Conservation (phyloP, 345 rosid species). For the Salix arbutifolia region DNA sequence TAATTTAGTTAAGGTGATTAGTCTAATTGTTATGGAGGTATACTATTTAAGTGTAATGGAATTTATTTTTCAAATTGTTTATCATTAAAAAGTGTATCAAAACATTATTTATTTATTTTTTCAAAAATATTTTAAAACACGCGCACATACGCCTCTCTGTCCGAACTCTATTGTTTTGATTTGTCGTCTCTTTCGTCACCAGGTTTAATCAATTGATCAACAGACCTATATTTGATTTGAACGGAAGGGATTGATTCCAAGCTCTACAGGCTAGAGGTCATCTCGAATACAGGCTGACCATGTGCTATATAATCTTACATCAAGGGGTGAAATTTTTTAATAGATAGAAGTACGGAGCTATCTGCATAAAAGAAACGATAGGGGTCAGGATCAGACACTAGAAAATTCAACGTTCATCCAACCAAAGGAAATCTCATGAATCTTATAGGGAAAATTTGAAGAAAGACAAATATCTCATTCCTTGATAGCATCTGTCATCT, state of each 20-base stretch:
- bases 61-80: too few species aligned
- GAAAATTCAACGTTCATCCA: not conserved
- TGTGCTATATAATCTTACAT: too few species aligned
- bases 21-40: too few species aligned
- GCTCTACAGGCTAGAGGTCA: not conserved
- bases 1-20: too few species aligned
- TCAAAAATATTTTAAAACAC: too few species aligned
- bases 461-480: not conserved
- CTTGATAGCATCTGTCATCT: not conserved
- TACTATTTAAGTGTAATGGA: too few species aligned
- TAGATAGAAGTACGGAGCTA: too few species aligned
- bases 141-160: not conserved
- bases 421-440: not conserved
- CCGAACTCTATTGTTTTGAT: not conserved
- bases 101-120: too few species aligned
- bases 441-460: not conserved
- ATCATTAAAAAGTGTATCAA: too few species aligned
- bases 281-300: not conserved
- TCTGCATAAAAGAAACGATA: too few species aligned
- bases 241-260: not conserved
- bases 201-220: not conserved
- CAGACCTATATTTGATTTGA: not conserved
- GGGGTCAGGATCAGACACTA: not conserved
- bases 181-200: not conserved
- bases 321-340: too few species aligned